These are phyloP conservation scores for Fraxinus baroniana DNA, from an alignment of 305 asterid genomes.

Conservation along the genomic window DNA sequence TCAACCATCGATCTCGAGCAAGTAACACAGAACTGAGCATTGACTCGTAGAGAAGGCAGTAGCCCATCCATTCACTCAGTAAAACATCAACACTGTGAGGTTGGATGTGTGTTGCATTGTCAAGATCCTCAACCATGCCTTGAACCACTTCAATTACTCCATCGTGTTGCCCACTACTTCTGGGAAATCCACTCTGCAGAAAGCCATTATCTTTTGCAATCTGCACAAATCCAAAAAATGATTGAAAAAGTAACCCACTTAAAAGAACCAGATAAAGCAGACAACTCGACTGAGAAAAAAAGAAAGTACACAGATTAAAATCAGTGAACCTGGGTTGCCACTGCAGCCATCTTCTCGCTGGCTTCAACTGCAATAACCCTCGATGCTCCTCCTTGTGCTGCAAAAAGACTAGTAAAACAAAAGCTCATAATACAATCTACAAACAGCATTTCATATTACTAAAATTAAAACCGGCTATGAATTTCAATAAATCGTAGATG, in stretches of 20 bases:
- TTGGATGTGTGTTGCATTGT: conserved; percentile 36
- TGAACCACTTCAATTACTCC: conserved; percentile 72
- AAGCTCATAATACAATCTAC: conserved; percentile 17
- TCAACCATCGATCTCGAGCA: conserved; percentile 95
- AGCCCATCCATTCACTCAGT: conserved; percentile 98
- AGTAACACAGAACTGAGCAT: conserved; percentile 82
- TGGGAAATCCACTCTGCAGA: conserved; percentile 33
- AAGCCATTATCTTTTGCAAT: conserved; percentile 72
- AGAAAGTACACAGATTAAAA: not conserved
- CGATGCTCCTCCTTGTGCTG: conserved; percentile 93
- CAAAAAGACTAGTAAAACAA: conserved; percentile 68
- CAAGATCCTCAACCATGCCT: conserved; percentile 87
- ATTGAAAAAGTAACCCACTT: conserved; percentile 7
- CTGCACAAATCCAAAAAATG: conserved; percentile 37
- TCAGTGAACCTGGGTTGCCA: conserved; percentile 70
- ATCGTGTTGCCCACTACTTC: conserved; percentile 26
- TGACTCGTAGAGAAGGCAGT: conserved; percentile 88
- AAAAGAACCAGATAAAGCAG: not conserved
- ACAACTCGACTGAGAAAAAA: not conserved
- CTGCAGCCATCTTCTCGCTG: conserved; percentile 85
- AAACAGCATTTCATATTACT: conserved; percentile 11
- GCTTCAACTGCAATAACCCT: conserved; percentile 87
- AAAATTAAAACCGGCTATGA: not conserved
- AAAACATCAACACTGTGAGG: conserved; percentile 77
- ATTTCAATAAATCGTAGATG: not conserved